Base-by-base conservation (phyloP, 805 yeast species). In the Pichia gijzeniarum region DNA sequence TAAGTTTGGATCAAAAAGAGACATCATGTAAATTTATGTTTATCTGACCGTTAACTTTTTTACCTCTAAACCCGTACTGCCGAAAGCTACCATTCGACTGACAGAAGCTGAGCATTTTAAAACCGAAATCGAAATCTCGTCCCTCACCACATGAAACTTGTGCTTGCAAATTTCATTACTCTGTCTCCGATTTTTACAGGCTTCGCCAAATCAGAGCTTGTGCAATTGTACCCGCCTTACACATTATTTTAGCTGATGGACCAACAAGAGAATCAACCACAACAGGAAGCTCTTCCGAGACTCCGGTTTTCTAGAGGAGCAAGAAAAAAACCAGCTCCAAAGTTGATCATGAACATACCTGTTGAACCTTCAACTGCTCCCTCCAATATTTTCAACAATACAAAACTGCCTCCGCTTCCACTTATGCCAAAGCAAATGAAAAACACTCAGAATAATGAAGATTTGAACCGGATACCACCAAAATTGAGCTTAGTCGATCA, bases 1-100 rank as follows among this genome's bases (percentile, higher is more conserved):
- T 1, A 64, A 50, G 39, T 72, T 72, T 6, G 83, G 80, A 51
- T 73, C 48, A 35, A 60, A 58, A 5, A 30, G 19, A 4, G 47
- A 40, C 48, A 45, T 45, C 12, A 10, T 40, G 14, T 25, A 6
- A 17, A 10, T 33, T 33, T 10, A 10, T 17, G 36, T 33, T 7
- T n/a, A n/a, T n/a, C n/a, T n/a, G n/a, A n/a, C n/a, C n/a, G n/a
- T n/a, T n/a, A n/a, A n/a, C n/a, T n/a, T n/a, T n/a, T n/a, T n/a
- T n/a, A n/a, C n/a, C n/a, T n/a, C n/a, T n/a, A n/a, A n/a, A n/a
- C n/a, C n/a, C n/a, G n/a, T n/a, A n/a, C n/a, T n/a, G n/a, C n/a
- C n/a, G n/a, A n/a, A n/a, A n/a, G n/a, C n/a, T n/a, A n/a, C n/a
- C n/a, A n/a, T n/a, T n/a, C n/a, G n/a, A n/a, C n/a, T n/a, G n/a